Percentiles rank a stretch among this genome's conserved stretches.
Conservation (phyloP, 73 alveolate genomes). For the Symbiodinium natans region DNA sequence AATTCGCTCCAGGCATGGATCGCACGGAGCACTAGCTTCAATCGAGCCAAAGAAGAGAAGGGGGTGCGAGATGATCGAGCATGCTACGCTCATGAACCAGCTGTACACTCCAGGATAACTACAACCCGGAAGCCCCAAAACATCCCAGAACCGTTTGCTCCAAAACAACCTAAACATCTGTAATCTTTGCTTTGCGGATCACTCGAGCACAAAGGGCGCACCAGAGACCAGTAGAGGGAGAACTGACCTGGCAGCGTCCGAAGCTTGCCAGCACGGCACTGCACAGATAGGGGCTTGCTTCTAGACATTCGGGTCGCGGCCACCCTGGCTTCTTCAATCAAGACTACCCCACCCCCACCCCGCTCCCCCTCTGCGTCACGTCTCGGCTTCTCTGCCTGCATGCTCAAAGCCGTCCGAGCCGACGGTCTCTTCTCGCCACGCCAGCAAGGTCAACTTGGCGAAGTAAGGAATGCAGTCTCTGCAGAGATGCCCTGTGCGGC, state of each 20-base stretch:
- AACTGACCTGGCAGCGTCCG: constrained; percentile 61
- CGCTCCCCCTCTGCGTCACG: too few relatives aligned
- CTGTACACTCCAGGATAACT: too few relatives aligned
- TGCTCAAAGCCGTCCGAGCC: constrained; percentile 60
- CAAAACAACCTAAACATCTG: too few relatives aligned
- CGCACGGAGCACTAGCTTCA: neutral
- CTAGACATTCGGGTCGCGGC: too few relatives aligned
- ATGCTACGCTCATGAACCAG: neutral
- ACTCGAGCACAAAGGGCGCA: constrained; percentile 16
- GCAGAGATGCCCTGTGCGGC: neutral
- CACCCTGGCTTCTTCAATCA: too few relatives aligned
- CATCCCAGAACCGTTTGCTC: too few relatives aligned
- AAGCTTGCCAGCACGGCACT: too few relatives aligned
- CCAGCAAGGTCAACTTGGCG: constrained; percentile 67
- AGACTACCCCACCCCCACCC: neutral
- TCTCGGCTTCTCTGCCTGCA: constrained; percentile 35
- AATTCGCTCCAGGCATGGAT: neutral
- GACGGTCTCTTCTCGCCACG: constrained; percentile 82
- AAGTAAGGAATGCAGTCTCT: neutral
- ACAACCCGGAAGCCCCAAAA: too few relatives aligned
- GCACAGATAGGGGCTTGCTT: too few relatives aligned
- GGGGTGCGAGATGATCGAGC: neutral
- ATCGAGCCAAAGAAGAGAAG: too few relatives aligned
- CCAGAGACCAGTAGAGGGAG: constrained; percentile 86
- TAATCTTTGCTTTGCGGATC: too few relatives aligned